phyloP scores from a whole-genome alignment of 2,329 filamentous ascomycete species.

The Malbranchea zuffiana region DNA sequence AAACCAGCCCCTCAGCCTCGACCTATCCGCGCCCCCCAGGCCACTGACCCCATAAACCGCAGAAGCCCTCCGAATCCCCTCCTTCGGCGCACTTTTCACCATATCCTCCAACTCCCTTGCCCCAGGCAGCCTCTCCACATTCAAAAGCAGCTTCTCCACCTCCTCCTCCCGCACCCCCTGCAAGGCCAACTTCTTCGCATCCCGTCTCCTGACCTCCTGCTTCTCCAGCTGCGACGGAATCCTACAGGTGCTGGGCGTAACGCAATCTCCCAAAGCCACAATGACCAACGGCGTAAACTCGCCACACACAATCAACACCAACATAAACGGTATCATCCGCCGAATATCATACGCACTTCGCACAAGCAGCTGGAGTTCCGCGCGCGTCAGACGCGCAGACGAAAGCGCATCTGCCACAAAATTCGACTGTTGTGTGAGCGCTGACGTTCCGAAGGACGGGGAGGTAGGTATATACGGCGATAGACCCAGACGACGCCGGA shows the following conservation, averaged over 20 bases:
- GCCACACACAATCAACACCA: slow-evolving; percentile 67
- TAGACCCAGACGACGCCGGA: slow-evolving; percentile 24
- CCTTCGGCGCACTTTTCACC: slow-evolving; percentile 15
- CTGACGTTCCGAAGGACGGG: neutral
- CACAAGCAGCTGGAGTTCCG: slow-evolving; percentile 58
- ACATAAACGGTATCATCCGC: slow-evolving; percentile 66
- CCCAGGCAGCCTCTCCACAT: slow-evolving; percentile 3
- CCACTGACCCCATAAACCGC: slow-evolving; percentile 26
- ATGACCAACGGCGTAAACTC: slow-evolving; percentile 80
- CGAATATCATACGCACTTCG: slow-evolving; percentile 61
- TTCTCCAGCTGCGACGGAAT: slow-evolving; percentile 63
- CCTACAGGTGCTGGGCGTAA: slow-evolving; percentile 72
- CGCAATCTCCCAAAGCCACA: slow-evolving; percentile 52
- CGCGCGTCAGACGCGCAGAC: slow-evolving; percentile 41
- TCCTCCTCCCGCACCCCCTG: slow-evolving; percentile 10
- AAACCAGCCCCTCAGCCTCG: slow-evolving; percentile 45
- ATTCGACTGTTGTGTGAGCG: too few species aligned
- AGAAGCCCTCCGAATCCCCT: slow-evolving; percentile 25
- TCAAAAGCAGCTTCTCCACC: slow-evolving; percentile 3
- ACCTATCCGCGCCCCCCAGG: slow-evolving; percentile 38
- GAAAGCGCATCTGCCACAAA: slow-evolving; percentile 9
- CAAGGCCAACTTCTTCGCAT: slow-evolving; percentile 24
- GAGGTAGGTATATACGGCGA: slow-evolving; percentile 26
- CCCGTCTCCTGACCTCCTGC: slow-evolving; percentile 44
- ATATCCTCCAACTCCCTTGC: slow-evolving; percentile 13